Conservation (phyloP, 1,284 basidiomycete genomes). For the Ceratobasidium sp. region DNA sequence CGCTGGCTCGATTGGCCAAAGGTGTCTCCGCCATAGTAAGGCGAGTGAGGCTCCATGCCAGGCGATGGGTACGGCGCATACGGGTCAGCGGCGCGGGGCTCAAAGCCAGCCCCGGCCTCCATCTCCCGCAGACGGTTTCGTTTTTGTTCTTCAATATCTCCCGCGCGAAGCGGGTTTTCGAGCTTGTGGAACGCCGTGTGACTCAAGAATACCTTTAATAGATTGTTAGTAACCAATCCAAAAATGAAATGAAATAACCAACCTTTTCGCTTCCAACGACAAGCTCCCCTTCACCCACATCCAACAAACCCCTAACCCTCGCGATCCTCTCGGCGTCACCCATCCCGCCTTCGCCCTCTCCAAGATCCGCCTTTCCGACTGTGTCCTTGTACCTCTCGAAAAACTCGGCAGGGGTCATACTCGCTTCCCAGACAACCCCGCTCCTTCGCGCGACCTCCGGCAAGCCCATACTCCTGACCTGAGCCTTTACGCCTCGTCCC, state of each 20-base stretch:
- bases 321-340: conserved; percentile 67
- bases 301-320: conserved; percentile 71
- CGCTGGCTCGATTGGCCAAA: conserved; percentile 71
- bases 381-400: conserved; percentile 81
- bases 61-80: conserved; percentile 80
- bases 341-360: conserved; percentile 67
- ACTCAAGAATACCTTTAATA: conserved; percentile 85
- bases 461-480: conserved; percentile 86
- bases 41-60: conserved; percentile 58
- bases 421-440: conserved; percentile 81
- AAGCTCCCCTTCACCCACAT: conserved; percentile 79
- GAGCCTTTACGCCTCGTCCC: conserved; percentile 90
- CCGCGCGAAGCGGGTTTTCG: conserved; percentile 87
- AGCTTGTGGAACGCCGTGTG: conserved; percentile 90
- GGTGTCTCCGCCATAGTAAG: conserved; percentile 66
- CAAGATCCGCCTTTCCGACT: conserved; percentile 62
- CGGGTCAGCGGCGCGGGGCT: conserved; percentile 76
- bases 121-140: conserved; percentile 79
- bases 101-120: conserved; percentile 80
- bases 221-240: conserved; percentile 2
- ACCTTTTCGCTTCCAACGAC: conserved; percentile 87
- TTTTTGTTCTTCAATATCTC: conserved; percentile 88
- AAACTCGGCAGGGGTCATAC: conserved; percentile 91
- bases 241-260: conserved; percentile 49
- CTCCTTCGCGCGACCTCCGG: conserved; percentile 82